phyloP scores from a whole-genome alignment of 2,329 filamentous ascomycete species.

The Phoma herbarum region DNA sequence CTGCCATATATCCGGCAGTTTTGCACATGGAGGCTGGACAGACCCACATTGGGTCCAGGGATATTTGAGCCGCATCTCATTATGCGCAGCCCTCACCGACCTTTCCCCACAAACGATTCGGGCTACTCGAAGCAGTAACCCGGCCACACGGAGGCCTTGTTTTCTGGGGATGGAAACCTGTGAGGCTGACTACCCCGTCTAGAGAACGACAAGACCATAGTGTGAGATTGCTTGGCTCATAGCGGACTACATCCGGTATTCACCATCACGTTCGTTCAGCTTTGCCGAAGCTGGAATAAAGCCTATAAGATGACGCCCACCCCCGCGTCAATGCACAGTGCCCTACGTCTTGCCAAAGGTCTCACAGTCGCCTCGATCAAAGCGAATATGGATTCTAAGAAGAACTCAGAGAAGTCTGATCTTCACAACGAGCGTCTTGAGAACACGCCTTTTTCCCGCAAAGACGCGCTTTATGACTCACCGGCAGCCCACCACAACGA shows the following conservation, averaged over 20 bases:
- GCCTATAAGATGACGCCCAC: slow-evolving; percentile 13
- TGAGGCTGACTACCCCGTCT: slow-evolving; percentile 1
- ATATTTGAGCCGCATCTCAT: slow-evolving; percentile 13
- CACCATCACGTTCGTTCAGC: neutral
- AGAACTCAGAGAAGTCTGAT: slow-evolving; percentile 10
- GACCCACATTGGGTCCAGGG: slow-evolving; percentile 2
- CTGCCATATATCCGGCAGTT: neutral
- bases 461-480: slow-evolving; percentile 5
- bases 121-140: slow-evolving; percentile 6
- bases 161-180: slow-evolving; percentile 1
- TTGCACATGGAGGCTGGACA: neutral
- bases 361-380: slow-evolving; percentile 10
- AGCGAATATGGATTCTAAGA: slow-evolving; percentile 9
- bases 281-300: neutral
- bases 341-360: slow-evolving; percentile 7
- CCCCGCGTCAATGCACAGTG: slow-evolving; percentile 8
- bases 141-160: neutral
- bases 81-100: neutral
- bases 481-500: slow-evolving; percentile 3
- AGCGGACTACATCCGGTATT: slow-evolving; percentile 2
- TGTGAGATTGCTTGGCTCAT: slow-evolving; percentile 9
- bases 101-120: neutral
- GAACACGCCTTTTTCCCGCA: neutral
- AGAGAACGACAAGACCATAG: slow-evolving; percentile 15
- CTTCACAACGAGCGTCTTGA: slow-evolving; percentile 10